phyloP scores from a whole-genome alignment of 2,329 filamentous ascomycete genomes.

The Venturia oleaginea region DNA sequence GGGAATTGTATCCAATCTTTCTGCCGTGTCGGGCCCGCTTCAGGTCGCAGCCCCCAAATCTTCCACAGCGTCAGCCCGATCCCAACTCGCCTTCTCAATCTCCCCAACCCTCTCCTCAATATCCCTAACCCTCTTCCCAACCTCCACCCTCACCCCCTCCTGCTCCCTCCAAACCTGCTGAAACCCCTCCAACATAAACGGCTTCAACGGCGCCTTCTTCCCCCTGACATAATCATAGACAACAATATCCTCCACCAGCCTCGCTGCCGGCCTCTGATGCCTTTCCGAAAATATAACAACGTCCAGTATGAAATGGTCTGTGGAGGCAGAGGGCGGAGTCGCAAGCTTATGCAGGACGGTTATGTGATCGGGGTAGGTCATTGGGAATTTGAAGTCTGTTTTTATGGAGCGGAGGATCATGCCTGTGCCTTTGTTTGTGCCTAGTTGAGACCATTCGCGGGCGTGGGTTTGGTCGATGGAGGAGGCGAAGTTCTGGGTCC shows the following conservation, averaged over 20 bases:
- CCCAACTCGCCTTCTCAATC: slow-evolving; percentile 68
- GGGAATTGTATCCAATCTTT: too few relatives aligned
- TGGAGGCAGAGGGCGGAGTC: slow-evolving; percentile 35
- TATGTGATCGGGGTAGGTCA: slow-evolving; percentile 73
- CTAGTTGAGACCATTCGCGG: slow-evolving; percentile 58
- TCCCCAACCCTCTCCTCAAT: slow-evolving; percentile 49
- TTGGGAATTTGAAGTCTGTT: slow-evolving; percentile 81
- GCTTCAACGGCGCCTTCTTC: slow-evolving; percentile 47
- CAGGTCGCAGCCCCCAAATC: slow-evolving; percentile 37
- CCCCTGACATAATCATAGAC: slow-evolving; percentile 62
- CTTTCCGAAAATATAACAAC: slow-evolving; percentile 65
- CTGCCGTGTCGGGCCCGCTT: too few relatives aligned
- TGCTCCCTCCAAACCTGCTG: slow-evolving; percentile 50
- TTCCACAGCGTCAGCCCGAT: slow-evolving; percentile 61
- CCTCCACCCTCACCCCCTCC: slow-evolving; percentile 45
- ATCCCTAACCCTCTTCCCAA: slow-evolving; percentile 48
- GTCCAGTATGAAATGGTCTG: slow-evolving; percentile 44
- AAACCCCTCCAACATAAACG: slow-evolving; percentile 55
- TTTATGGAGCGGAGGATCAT: slow-evolving; percentile 73
- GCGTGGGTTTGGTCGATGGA: slow-evolving; percentile 50
- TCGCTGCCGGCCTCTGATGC: slow-evolving; percentile 62
- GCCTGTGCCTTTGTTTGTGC: slow-evolving; percentile 57
- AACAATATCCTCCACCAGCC: slow-evolving; percentile 68
- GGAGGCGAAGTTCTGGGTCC: slow-evolving; percentile 60
- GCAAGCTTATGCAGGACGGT: slow-evolving; percentile 75